A percentile compares a stretch with the other conserved stretches of the same genome.
Conservation (phyloP, 306 rosid species). For the Castanea crenata region DNA sequence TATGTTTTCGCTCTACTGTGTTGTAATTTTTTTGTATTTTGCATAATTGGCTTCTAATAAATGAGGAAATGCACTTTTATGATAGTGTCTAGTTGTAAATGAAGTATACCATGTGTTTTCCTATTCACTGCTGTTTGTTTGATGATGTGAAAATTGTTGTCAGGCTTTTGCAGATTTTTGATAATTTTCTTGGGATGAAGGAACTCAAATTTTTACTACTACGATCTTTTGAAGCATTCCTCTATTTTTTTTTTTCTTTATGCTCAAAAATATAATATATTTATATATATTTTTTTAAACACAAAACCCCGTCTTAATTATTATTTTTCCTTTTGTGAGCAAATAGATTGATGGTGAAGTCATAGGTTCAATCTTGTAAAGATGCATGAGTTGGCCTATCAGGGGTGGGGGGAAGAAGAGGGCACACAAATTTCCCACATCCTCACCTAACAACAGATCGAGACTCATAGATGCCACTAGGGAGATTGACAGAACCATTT, state of each 20-base stretch:
- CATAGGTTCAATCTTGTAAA: background rate
- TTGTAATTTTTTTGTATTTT: background rate
- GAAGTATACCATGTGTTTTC: background rate
- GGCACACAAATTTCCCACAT: too few relatives aligned
- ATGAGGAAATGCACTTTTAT: background rate
- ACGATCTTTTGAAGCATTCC: background rate
- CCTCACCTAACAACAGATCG: too few relatives aligned
- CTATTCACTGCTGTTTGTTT: background rate
- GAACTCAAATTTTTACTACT: background rate
- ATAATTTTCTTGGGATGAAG: background rate
- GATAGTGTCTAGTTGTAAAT: background rate
- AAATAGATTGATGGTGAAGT: background rate
- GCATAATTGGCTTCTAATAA: background rate
- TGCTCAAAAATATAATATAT: too few relatives aligned
- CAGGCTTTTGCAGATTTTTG: background rate
- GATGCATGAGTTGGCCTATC: too few relatives aligned
- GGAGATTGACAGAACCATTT: too few relatives aligned
- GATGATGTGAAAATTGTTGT: background rate
- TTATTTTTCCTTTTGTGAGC: background rate
- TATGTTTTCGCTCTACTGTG: background rate
- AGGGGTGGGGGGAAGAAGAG: too few relatives aligned
- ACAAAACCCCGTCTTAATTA: background rate
- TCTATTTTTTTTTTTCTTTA: background rate
- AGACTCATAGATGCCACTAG: too few relatives aligned
- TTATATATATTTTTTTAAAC: background rate